A percentile compares a stretch with the other conserved stretches of the same genome.
Conservation (phyloP, 306 rosid genomes). For the Parietaria judaica region DNA sequence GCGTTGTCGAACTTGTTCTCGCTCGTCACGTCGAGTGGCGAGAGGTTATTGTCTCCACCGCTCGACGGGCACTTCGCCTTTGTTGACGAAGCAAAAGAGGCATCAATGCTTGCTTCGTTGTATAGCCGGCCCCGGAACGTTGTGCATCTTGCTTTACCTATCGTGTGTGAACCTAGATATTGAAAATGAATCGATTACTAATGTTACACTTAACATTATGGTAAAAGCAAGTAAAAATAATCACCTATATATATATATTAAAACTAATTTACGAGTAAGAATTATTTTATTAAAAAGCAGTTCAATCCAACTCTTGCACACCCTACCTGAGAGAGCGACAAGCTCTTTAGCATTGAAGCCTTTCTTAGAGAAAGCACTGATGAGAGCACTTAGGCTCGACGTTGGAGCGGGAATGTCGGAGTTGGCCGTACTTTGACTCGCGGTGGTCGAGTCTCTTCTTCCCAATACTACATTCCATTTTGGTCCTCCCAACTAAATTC, state of each 20-base stretch:
- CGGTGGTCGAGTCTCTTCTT: constrained; percentile 65
- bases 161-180: constrained; percentile 47
- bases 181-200: too few species aligned
- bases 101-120: constrained; percentile 51
- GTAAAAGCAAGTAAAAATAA: too few species aligned
- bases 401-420: constrained; percentile 40
- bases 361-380: constrained; percentile 42
- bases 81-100: constrained; percentile 31
- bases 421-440: constrained; percentile 45
- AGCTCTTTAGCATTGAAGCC: constrained; percentile 41
- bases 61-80: constrained; percentile 36
- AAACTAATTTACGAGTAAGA: neutral
- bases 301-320: too few species aligned
- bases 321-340: constrained; percentile 58
- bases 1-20: constrained; percentile 43
- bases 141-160: constrained; percentile 41
- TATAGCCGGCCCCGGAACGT: constrained; percentile 39
- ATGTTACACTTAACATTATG: too few species aligned
- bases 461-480: constrained; percentile 48
- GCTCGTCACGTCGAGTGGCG: constrained; percentile 36
- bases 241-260: too few species aligned
- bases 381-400: constrained; percentile 30
- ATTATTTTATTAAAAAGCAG: neutral
- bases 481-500: constrained; percentile 44
- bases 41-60: constrained; percentile 38